A percentile compares a stretch with the other conserved stretches of the same genome.
Evolutionary conservation across 2,329 filamentous ascomycete genomes (phyloP).

Genomic region (Hypoxylon sp.): DNA sequence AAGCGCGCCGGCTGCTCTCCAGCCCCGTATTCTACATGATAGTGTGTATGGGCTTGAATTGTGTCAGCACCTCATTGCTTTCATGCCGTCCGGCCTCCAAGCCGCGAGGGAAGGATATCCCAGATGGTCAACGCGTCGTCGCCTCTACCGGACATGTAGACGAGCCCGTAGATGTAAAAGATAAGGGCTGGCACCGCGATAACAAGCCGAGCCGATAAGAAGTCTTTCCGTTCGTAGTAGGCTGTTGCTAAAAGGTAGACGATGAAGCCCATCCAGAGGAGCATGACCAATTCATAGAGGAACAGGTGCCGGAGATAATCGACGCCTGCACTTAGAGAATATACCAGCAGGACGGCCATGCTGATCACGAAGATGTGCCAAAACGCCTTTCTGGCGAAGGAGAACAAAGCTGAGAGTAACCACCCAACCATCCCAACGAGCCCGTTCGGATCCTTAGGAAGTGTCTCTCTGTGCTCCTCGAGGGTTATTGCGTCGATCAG

Average conservation of each 20-base stretch:
- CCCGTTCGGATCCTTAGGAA: slow-evolving; percentile 5
- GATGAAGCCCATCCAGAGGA: neutral
- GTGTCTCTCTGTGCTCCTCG: slow-evolving; percentile 35
- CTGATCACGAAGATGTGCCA: slow-evolving; percentile 21
- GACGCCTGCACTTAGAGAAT: neutral
- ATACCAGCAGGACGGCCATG: neutral
- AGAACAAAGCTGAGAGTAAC: neutral
- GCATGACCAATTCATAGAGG: neutral
- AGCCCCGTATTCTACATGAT: neutral
- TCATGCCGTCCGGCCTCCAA: neutral
- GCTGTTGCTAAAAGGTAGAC: neutral
- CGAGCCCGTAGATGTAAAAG: neutral
- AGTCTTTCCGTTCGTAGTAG: neutral
- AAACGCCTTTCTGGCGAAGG: neutral
- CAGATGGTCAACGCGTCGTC: neutral
- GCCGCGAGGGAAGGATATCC: neutral
- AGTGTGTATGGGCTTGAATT: neutral
- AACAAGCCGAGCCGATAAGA: neutral
- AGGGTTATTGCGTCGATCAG: slow-evolving; percentile 38
- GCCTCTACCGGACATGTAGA: neutral
- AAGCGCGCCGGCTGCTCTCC: neutral
- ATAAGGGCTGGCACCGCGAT: neutral
- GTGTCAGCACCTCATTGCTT: neutral
- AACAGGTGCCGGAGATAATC: neutral
- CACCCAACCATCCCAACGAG: neutral